Conservation (phyloP, 257 asterid genomes). For the Solanum chilense region DNA sequence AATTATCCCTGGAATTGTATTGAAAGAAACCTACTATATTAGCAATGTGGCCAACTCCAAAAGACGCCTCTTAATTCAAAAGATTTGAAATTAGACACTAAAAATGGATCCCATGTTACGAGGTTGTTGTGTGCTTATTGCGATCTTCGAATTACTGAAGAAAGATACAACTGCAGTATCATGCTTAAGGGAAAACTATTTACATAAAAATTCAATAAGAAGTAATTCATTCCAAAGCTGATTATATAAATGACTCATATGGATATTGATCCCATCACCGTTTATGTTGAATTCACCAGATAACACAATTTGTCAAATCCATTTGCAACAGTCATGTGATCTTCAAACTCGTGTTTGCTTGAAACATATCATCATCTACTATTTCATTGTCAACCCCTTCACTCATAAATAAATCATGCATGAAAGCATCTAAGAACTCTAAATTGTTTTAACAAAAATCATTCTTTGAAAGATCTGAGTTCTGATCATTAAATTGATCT, state of each 20-base stretch:
- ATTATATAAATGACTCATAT: not conserved
- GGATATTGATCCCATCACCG: not conserved
- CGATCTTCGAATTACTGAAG: not conserved
- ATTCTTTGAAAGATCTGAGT: not conserved
- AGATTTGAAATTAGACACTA: not conserved
- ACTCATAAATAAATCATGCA: not conserved
- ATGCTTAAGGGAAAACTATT: not conserved
- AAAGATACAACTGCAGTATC: not conserved
- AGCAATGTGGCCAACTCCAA: not conserved
- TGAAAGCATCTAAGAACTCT: not conserved
- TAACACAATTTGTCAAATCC: not conserved
- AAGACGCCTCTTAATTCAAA: not conserved
- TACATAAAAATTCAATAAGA: not conserved
- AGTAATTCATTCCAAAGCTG: not conserved
- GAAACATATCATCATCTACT: not conserved
- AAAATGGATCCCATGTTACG: too few relatives aligned
- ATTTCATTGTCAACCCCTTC: not conserved
- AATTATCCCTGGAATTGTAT: not conserved
- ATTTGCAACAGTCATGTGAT: not conserved
- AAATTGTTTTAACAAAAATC: too few relatives aligned
- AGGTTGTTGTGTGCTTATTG: too few relatives aligned
- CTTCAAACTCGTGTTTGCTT: not conserved
- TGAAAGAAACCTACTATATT: too few relatives aligned
- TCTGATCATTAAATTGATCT: not conserved
- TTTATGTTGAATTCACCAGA: not conserved